Evolutionary conservation across 192 early-diverging fungal species (phyloP).

Genomic region (Rhizoclosmatium sp.): DNA sequence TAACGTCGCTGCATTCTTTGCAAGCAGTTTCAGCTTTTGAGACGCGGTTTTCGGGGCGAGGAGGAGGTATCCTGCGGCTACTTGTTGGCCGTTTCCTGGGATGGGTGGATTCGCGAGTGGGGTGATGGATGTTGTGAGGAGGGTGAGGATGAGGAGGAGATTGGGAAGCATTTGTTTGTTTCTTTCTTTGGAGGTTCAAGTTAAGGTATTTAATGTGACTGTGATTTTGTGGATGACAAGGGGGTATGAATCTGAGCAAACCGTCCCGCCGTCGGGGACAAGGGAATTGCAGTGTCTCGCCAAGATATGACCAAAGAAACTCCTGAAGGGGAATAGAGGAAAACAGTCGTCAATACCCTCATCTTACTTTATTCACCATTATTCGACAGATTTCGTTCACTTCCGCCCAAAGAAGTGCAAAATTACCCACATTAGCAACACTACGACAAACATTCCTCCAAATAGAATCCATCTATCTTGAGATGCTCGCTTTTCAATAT

Average conservation of each 20-base stretch:
- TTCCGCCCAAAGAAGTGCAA: constrained; percentile 49
- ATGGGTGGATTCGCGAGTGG: constrained; percentile 10
- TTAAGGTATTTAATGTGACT: no score
- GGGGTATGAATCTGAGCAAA: no score
- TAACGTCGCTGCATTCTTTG: constrained; percentile 19
- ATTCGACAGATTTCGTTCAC: neutral
- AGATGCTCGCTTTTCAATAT: constrained; percentile 56
- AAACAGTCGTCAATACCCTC: neutral
- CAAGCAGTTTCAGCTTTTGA: constrained; percentile 25
- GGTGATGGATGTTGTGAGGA: neutral
- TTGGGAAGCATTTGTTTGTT: no score
- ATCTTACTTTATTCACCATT: neutral
- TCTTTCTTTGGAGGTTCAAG: no score
- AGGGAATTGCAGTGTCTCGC: no score
- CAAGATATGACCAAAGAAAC: no score
- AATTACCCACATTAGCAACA: constrained; percentile 58
- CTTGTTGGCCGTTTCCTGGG: neutral
- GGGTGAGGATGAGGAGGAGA: constrained; percentile 12
- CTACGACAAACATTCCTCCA: constrained; percentile 49
- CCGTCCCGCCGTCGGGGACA: no score
- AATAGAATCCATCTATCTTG: constrained; percentile 54
- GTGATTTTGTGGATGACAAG: no score
- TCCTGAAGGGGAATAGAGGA: no score
- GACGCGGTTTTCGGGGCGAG: constrained; percentile 7
- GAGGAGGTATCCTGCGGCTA: constrained; percentile 30